Evolutionary conservation across 108 stramenopile genomes (phyloP).

Genomic region (Cyclostephanos tholiformis): DNA sequence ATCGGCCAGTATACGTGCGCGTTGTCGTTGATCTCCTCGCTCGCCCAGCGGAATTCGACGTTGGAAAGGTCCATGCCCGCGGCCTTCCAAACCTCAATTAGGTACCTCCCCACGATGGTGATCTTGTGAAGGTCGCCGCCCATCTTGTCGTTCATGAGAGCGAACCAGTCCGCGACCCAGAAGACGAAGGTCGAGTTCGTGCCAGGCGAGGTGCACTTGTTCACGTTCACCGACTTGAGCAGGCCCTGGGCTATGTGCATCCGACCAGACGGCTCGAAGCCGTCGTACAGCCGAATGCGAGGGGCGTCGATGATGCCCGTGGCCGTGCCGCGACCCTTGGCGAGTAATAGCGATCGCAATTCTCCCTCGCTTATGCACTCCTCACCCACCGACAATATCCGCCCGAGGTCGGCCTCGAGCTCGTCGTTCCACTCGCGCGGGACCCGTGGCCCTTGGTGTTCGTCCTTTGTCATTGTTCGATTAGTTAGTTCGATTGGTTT

Average conservation of each 20-base stretch:
- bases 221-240: conserved; percentile 96
- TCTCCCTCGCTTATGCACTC: conserved; percentile 83
- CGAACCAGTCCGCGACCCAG: conserved; percentile 99
- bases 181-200: conserved; percentile 94
- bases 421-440: conserved; percentile 69
- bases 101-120: conserved; percentile 93
- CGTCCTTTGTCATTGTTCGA: no score
- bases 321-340: conserved; percentile 74
- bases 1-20: conserved; percentile 91
- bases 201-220: conserved; percentile 89
- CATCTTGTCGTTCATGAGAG: conserved; percentile 99
- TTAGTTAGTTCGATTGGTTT: no score
- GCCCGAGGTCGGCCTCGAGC: conserved; percentile 71
- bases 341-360: conserved; percentile 59
- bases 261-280: conserved; percentile 98
- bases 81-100: conserved; percentile 99
- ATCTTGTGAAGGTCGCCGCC: conserved; percentile 96
- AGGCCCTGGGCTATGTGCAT: conserved; percentile 99
- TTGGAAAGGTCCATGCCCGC: conserved; percentile 97
- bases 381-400: conserved; percentile 84
- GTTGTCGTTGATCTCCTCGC: conserved; percentile 95
- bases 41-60: conserved; percentile 99
- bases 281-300: conserved; percentile 93
- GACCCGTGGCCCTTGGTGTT: no score
- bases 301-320: neutral